Percentiles rank a stretch among this genome's conserved stretches.
These are phyloP conservation scores for Ligustrum vulgare DNA, from an alignment of 257 asterid species.

Conservation along the genomic window DNA sequence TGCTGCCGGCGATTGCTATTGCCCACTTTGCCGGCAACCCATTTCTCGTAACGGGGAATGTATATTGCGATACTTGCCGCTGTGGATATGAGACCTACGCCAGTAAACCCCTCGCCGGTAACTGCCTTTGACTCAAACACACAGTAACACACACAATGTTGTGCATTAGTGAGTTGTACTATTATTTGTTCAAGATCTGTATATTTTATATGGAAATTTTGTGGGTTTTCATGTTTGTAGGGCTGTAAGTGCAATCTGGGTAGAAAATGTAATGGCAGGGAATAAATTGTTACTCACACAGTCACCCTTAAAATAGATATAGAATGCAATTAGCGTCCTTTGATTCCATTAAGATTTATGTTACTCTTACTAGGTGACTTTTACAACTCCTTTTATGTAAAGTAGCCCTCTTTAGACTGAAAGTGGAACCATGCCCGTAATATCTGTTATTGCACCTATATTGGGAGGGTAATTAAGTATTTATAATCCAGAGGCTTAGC, in stretches of 20 bases:
- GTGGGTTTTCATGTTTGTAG: not conserved
- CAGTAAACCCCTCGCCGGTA: slow-evolving; percentile 46
- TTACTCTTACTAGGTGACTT: no score
- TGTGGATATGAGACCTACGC: slow-evolving; percentile 72
- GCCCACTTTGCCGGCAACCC: slow-evolving; percentile 26
- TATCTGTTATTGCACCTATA: not conserved
- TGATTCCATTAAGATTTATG: no score
- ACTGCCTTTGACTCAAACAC: not conserved
- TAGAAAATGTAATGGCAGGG: not conserved
- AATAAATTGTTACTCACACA: not conserved
- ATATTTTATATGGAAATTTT: slow-evolving; percentile 9
- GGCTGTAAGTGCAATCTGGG: not conserved
- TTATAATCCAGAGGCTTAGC: not conserved
- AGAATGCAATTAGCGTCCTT: no score
- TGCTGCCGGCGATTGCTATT: slow-evolving; percentile 36
- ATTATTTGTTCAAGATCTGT: slow-evolving; percentile 4
- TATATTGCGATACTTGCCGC: slow-evolving; percentile 77
- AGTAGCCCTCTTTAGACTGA: no score
- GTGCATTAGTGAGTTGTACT: not conserved
- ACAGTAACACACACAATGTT: not conserved
- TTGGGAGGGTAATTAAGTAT: not conserved
- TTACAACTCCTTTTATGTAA: no score
- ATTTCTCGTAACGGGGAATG: slow-evolving; percentile 42
- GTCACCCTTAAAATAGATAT: no score
- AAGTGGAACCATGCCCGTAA: no score